Conservation (phyloP, 1,284 basidiomycete genomes). For the Ganoderma lingzhi region DNA sequence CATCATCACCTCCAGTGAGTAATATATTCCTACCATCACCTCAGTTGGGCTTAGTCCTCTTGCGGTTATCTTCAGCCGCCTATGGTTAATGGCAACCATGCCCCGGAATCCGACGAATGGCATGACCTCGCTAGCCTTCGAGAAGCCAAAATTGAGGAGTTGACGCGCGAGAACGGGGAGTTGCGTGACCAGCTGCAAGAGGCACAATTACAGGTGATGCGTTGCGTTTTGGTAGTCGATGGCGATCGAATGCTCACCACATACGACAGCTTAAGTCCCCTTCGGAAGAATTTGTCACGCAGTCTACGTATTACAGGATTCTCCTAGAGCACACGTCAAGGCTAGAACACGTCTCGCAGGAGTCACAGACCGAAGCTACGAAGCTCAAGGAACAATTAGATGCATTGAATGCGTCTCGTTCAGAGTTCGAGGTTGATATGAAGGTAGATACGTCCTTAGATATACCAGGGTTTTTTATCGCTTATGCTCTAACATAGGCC, state of each 20-base stretch:
- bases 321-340: constrained; percentile 55
- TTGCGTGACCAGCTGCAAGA: constrained; percentile 51
- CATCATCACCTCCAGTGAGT: constrained; percentile 73
- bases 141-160: constrained; percentile 52
- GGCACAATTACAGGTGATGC: constrained; percentile 55
- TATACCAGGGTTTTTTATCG: neutral
- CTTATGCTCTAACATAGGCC: constrained; percentile 47
- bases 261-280: constrained; percentile 52
- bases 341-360: constrained; percentile 48
- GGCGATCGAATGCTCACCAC: constrained; percentile 1
- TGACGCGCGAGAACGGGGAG: constrained; percentile 53
- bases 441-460: constrained; percentile 44
- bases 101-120: constrained; percentile 38
- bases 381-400: constrained; percentile 52
- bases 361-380: constrained; percentile 47
- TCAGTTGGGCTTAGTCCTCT: constrained; percentile 45
- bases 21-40: constrained; percentile 49
- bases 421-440: constrained; percentile 56
- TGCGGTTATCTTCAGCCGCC: constrained; percentile 42
- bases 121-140: constrained; percentile 48
- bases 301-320: constrained; percentile 58
- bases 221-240: neutral
- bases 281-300: constrained; percentile 52
- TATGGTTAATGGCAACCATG: constrained; percentile 31
- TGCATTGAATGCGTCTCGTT: constrained; percentile 46